Percentiles rank a stretch among this genome's conserved stretches.
Conservation (phyloP, 768 basidiomycete species). For the Cyclocybe aegerita region DNA sequence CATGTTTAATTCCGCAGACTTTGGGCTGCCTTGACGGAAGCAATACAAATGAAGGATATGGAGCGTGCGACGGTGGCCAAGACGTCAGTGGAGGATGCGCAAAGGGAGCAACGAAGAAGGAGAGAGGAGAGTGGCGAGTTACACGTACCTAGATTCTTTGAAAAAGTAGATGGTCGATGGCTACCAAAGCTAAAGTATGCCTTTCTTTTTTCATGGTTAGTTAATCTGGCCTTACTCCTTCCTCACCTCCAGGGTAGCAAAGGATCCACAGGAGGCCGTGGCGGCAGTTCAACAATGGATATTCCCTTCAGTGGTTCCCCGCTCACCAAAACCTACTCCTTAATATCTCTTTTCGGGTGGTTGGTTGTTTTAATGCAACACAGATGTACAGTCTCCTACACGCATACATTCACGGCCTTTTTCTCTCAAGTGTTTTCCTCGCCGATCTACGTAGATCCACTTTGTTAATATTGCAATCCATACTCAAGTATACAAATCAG, state of each 20-base stretch:
- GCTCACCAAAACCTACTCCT: constrained; percentile 8
- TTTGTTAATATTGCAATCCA: constrained; percentile 28
- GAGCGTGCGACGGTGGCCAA: constrained; percentile 92
- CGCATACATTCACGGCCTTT: constrained; percentile 8
- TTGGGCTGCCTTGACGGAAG: constrained; percentile 82
- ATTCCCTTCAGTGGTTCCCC: constrained; percentile 38
- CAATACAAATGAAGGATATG: constrained; percentile 89
- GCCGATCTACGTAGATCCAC: constrained; percentile 24
- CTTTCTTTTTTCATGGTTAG: neutral
- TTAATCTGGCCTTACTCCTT: constrained; percentile 5
- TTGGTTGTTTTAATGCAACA: neutral
- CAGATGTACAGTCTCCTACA: neutral
- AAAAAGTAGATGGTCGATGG: constrained; percentile 75
- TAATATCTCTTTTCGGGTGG: neutral
- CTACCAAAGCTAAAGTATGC: constrained; percentile 75
- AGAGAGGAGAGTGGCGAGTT: constrained; percentile 72
- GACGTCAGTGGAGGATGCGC: constrained; percentile 85
- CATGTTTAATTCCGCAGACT: constrained; percentile 42
- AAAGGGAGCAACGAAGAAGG: constrained; percentile 74
- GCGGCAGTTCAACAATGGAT: constrained; percentile 78
- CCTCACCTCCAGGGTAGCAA: constrained; percentile 55
- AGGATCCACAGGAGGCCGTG: constrained; percentile 65
- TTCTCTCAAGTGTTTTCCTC: constrained; percentile 12
- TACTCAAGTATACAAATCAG: constrained; percentile 27
- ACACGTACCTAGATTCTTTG: constrained; percentile 82